Evolutionary conservation across 805 yeast genomes (phyloP), one percentile per base, ranked within the genome.

Genomic region (Wickerhamiella domercqiae): DNA sequence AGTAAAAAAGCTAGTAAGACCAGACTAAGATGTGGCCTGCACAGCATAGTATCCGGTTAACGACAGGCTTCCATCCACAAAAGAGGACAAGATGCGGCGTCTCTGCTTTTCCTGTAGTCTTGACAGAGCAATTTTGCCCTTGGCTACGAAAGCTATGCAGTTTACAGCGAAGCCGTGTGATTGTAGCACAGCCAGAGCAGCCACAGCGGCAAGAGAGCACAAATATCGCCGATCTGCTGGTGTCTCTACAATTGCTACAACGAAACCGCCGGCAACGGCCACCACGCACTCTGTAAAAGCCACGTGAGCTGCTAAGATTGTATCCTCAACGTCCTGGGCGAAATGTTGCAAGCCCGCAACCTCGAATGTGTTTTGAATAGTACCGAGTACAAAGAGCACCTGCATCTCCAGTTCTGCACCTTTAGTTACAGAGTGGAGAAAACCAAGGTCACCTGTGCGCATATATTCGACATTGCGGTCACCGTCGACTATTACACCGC

Each of bases 371-470:
- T 79, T 87, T 5, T 80, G 71, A 29, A 90, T 75, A 35, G 74
- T 67, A 0, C 98, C 97, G 34, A 90, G 56, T 4, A 83, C 83
- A 56, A 78, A 90, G 36, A 90, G 62, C 4, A 90, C 75, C 51
- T 84, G 94, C 56, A 83, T 61, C 39, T 61, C 73, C 40, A 60
- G 52, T 53, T 67, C 49, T 50, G 64, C 37, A 5, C 62, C 63
- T 29, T 44, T 46, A 3, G 70, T 65, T 4, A 83, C 75, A 16
- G 75, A 77, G 50, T 84, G 94, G 39, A 90, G 64, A 54, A 90
- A 90, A 0, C 99, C 99, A 26, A 90, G 62, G 52, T 90, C 96
- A 1, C 97, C 97, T 0, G 97, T 90, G 45, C 98, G 66, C 47
- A 81, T 62, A 55, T 81, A 90, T 2, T 69, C 62, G 37, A 75